Evolutionary conservation across 179 eudicot species (phyloP), one percentile per base, ranked within the genome.

Genomic region (Beta corolliflora): DNA sequence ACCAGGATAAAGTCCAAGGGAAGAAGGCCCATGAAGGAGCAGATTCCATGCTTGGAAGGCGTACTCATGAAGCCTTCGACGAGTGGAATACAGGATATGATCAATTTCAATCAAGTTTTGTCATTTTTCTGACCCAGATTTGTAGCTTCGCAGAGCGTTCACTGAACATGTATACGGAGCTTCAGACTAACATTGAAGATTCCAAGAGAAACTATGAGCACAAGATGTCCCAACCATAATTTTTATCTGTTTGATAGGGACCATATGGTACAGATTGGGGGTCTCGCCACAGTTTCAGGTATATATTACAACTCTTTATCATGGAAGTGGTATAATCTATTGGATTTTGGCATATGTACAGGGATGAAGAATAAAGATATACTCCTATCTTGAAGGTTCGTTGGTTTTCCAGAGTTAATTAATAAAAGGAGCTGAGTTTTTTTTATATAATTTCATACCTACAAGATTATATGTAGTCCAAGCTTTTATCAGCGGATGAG

Each of bases 1-100:
- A 56, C 50, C 77, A 92, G 73, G 99, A 94, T 77, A 95, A 92
- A 86, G 80, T 72, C 78, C 93, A 89, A 25, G 93, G 92, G 70
- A 93, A 91, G 81, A 89, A 83, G 83, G 77, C 79, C 53, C 83
- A 55, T 16, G 83, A 59, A 7, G 83, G 77, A 73, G 68, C 77
- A 65, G 87, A 90, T 31, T 55, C 86, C 5, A 84, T 60, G 4
- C 73, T 82, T n/a, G 87, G 87, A 50, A 36, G 81, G 74, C 76
- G 83, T 79, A 81, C 89, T 36, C 86, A 66, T 9, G 90, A 88
- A 68, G 83, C 79, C 52, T 78, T 82, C 3, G 92, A 89, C 78
- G 92, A 91, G 58, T 77, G 86, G 85, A 83, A 75, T 48, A 76
- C 87, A 0, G 86, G 87, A 31, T 82, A 84, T 73, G 93, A 86